phyloP scores from a whole-genome alignment of 2,329 filamentous ascomycete genomes.

The Rhynchosporium secalis region DNA sequence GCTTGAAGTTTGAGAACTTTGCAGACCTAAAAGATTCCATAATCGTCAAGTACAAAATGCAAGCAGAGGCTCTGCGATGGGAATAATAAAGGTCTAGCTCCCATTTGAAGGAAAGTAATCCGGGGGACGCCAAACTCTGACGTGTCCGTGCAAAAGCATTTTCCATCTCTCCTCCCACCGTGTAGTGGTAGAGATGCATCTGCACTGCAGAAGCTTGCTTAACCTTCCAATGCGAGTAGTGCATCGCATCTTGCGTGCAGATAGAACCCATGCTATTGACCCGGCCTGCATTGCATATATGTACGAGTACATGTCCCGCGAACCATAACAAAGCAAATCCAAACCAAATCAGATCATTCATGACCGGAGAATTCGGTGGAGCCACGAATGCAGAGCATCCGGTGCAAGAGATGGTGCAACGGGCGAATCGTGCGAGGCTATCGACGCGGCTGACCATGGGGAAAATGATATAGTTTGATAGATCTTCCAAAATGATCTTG shows the following conservation, averaged over 20 bases:
- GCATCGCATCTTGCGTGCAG: constrained; percentile 25
- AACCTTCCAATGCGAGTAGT: constrained; percentile 33
- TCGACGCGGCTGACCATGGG: constrained; percentile 31
- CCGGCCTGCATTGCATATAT: background rate
- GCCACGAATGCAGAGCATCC: constrained; percentile 38
- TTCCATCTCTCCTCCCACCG: constrained; percentile 6
- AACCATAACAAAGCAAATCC: constrained; percentile 18
- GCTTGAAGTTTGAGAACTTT: constrained; percentile 8
- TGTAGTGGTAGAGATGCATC: constrained; percentile 20
- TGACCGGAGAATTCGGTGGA: constrained; percentile 27
- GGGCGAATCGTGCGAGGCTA: constrained; percentile 35
- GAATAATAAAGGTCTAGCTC: constrained; percentile 21
- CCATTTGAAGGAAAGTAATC: constrained; percentile 9
- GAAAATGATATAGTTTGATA: constrained; percentile 10
- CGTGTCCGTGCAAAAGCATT: constrained; percentile 34
- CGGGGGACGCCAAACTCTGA: constrained; percentile 32
- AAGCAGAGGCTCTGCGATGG: constrained; percentile 31
- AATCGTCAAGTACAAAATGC: constrained; percentile 12
- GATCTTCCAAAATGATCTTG: constrained; percentile 1
- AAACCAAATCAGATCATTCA: constrained; percentile 22
- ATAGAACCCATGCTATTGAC: constrained; percentile 29
- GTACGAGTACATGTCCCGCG: background rate
- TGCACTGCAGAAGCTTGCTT: constrained; percentile 26
- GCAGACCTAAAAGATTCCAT: constrained; percentile 20
- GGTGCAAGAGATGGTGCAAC: constrained; percentile 26